Conservation (phyloP, 352 stramenopile genomes). For the Pythium dissotocum region DNA sequence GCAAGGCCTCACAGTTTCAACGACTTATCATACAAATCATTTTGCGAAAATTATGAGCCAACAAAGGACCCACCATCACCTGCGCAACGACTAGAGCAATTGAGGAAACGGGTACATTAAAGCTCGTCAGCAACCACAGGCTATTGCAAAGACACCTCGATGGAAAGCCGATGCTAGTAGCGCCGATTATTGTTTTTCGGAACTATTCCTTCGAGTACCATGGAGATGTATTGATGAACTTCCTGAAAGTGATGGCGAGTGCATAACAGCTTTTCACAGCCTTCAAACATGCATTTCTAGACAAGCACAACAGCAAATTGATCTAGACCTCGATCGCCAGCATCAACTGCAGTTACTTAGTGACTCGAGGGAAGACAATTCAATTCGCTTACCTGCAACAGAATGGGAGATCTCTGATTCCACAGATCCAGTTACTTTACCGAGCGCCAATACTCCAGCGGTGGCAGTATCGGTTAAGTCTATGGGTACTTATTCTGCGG, state of each 20-base stretch:
- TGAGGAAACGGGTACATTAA: background rate
- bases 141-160: background rate
- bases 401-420: too few relatives aligned
- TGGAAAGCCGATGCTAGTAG: background rate
- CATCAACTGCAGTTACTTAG: too few relatives aligned
- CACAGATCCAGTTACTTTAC: too few relatives aligned
- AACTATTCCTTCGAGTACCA: background rate
- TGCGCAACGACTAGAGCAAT: background rate
- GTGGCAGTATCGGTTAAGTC: background rate
- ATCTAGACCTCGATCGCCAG: too few relatives aligned
- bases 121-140: background rate
- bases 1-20: background rate
- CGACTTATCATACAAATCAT: background rate
- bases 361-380: too few relatives aligned
- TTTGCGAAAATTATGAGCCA: background rate
- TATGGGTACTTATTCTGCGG: background rate
- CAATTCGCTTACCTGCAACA: too few relatives aligned
- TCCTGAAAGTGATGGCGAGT: too few relatives aligned
- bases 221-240: background rate
- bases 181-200: background rate
- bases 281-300: too few relatives aligned
- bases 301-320: too few relatives aligned
- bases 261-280: too few relatives aligned
- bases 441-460: too few relatives aligned
- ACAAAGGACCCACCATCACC: background rate